Conservation (phyloP, 805 yeast genomes). For the Spathaspora sp. region DNA sequence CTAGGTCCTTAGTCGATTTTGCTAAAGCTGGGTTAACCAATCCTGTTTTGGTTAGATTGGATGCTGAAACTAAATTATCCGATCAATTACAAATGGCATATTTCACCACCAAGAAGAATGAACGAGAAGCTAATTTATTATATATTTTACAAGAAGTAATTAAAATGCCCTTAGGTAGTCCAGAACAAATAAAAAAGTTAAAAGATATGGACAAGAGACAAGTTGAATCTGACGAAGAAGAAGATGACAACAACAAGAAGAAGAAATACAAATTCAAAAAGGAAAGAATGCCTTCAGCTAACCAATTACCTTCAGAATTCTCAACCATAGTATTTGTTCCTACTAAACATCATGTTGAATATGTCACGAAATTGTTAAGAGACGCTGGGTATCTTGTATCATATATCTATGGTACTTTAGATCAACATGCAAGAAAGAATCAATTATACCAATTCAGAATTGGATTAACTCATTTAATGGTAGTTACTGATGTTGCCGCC, state of each 20-base stretch:
- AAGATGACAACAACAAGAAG: slow-evolving; percentile 40
- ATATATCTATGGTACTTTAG: slow-evolving; percentile 89
- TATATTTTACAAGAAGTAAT: slow-evolving; percentile 79
- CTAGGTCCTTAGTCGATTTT: slow-evolving; percentile 87
- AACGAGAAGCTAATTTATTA: slow-evolving; percentile 84
- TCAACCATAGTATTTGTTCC: slow-evolving; percentile 95
- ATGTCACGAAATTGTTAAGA: slow-evolving; percentile 64
- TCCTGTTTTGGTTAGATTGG: slow-evolving; percentile 89
- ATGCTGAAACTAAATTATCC: slow-evolving; percentile 86
- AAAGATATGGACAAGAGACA: slow-evolving; percentile 44
- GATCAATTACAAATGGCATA: slow-evolving; percentile 90
- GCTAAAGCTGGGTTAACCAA: slow-evolving; percentile 95
- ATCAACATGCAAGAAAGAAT: slow-evolving; percentile 89
- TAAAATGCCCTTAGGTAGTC: slow-evolving; percentile 75
- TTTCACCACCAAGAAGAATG: slow-evolving; percentile 73
- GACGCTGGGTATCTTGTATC: slow-evolving; percentile 84
- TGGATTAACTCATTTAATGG: slow-evolving; percentile 81
- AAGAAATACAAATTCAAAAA: slow-evolving; percentile 42
- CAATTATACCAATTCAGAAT: slow-evolving; percentile 82
- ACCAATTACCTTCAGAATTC: slow-evolving; percentile 74
- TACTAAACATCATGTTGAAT: slow-evolving; percentile 97
- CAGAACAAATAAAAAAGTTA: slow-evolving; percentile 59
- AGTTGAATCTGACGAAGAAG: slow-evolving; percentile 55
- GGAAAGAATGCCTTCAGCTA: slow-evolving; percentile 70
- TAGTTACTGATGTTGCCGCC: slow-evolving; percentile 97